Percentiles rank a stretch among this genome's conserved stretches.
Conservation (phyloP, 2,329 filamentous ascomycete species). For the Pseudocercospora ulei region DNA sequence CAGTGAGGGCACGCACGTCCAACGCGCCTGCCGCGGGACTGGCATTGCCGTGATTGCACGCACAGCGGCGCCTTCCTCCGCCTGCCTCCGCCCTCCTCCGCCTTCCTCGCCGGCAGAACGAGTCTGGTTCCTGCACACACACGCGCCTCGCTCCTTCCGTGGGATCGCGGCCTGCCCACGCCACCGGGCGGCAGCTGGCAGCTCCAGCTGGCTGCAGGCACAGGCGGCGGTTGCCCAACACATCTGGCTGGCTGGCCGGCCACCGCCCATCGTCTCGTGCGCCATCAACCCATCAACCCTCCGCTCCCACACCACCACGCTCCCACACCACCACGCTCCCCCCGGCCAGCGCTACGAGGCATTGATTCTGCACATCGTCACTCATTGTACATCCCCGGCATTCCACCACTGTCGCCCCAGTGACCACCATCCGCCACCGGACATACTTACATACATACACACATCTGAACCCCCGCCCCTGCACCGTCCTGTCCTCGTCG, state of each 20-base stretch:
- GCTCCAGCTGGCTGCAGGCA: background rate
- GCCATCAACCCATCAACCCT: too few relatives aligned
- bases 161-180: too few relatives aligned
- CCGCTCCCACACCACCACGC: constrained; percentile 4
- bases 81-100: too few relatives aligned
- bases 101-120: too few relatives aligned
- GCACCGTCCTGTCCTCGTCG: background rate
- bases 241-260: background rate
- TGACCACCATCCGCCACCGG: too few relatives aligned
- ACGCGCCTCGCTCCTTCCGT: background rate
- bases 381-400: constrained; percentile 13
- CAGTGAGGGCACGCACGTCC: too few relatives aligned
- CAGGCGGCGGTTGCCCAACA: background rate
- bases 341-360: constrained; percentile 14
- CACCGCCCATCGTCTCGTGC: too few relatives aligned
- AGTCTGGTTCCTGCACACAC: constrained; percentile 1
- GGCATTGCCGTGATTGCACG: constrained; percentile 3
- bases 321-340: constrained; percentile 5
- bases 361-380: constrained; percentile 13
- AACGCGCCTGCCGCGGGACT: too few relatives aligned
- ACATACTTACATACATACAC: too few relatives aligned
- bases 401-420: constrained; percentile 14
- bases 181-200: background rate
- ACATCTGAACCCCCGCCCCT: background rate
- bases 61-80: constrained; percentile 1